phyloP scores from a whole-genome alignment of 2,329 filamentous ascomycete genomes.

The Epichloe coenophiala region DNA sequence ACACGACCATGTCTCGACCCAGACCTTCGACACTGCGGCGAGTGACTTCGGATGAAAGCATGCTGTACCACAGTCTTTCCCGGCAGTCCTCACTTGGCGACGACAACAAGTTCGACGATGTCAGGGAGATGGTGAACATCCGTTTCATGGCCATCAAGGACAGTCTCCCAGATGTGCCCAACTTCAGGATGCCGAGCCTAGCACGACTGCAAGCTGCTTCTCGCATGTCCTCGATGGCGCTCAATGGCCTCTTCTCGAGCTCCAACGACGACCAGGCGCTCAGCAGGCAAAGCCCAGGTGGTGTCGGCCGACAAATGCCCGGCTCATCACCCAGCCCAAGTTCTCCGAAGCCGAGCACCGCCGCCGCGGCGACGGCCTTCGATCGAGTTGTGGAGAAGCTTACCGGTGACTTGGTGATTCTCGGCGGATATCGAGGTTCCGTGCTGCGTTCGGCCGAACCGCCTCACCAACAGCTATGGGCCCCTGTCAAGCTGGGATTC shows the following conservation, averaged over 20 bases:
- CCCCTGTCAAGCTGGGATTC: conserved; percentile 82
- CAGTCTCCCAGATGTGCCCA: conserved; percentile 67
- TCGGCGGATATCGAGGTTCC: conserved; percentile 85
- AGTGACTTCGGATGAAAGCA: conserved; percentile 50
- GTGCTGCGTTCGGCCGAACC: conserved; percentile 73
- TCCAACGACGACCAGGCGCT: conserved; percentile 10
- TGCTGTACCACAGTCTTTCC: conserved; percentile 64
- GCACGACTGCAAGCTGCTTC: conserved; percentile 33
- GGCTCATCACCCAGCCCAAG: background rate
- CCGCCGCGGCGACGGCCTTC: conserved; percentile 18
- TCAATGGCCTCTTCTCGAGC: conserved; percentile 18
- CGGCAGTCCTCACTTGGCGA: conserved; percentile 74
- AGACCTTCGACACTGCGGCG: conserved; percentile 17
- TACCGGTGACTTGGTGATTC: conserved; percentile 72
- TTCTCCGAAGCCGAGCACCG: background rate
- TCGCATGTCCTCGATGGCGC: conserved; percentile 18
- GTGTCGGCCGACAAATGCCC: background rate
- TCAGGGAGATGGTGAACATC: conserved; percentile 76
- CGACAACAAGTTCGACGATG: conserved; percentile 64
- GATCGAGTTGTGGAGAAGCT: conserved; percentile 51
- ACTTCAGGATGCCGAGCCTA: conserved; percentile 55
- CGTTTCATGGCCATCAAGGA: conserved; percentile 83
- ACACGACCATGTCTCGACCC: background rate
- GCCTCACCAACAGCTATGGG: conserved; percentile 81
- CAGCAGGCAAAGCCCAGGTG: background rate